Percentiles rank a stretch among this genome's conserved stretches.
Evolutionary conservation across 2,329 filamentous ascomycete species (phyloP).

Genomic region (Trichoderma oligosporum): DNA sequence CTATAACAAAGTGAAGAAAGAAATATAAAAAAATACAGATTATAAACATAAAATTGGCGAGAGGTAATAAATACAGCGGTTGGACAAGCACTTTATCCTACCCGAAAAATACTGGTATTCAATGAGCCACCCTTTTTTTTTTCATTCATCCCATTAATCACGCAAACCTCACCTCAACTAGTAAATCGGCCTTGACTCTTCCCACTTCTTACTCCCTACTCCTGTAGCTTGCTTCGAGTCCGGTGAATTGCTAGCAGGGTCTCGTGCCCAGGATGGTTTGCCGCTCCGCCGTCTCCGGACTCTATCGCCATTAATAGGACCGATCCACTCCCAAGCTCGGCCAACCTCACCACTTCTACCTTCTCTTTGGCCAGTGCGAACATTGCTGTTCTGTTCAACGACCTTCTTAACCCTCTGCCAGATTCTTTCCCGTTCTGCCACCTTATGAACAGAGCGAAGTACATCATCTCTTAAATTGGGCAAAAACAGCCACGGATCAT

Average conservation of each 20-base stretch:
- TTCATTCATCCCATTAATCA: not conserved
- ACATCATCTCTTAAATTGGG: conserved; percentile 91
- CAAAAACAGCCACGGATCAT: conserved; percentile 79
- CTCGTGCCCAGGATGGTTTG: conserved; percentile 46
- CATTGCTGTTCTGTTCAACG: conserved; percentile 91
- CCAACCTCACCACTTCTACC: conserved; percentile 62
- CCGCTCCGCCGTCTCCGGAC: conserved; percentile 49
- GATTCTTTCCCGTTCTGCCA: conserved; percentile 70
- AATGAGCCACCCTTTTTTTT: too few relatives aligned
- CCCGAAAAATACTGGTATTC: not conserved
- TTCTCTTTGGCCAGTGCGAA: conserved; percentile 70
- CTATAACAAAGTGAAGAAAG: too few relatives aligned
- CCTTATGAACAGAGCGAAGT: conserved; percentile 73
- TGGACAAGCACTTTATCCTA: not conserved
- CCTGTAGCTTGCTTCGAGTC: conserved; percentile 27
- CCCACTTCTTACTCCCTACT: conserved; percentile 36
- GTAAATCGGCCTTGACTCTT: conserved; percentile 42
- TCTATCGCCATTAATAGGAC: conserved; percentile 47
- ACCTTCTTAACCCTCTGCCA: conserved; percentile 81
- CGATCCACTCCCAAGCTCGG: conserved; percentile 68
- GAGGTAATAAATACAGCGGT: conserved; percentile 16
- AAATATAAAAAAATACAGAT: conserved; percentile 1
- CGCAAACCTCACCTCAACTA: not conserved
- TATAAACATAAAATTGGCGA: conserved; percentile 15
- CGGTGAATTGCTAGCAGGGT: conserved; percentile 37